phyloP scores from a whole-genome alignment of 108 stramenopile genomes.

The Cyclotella atomus region DNA sequence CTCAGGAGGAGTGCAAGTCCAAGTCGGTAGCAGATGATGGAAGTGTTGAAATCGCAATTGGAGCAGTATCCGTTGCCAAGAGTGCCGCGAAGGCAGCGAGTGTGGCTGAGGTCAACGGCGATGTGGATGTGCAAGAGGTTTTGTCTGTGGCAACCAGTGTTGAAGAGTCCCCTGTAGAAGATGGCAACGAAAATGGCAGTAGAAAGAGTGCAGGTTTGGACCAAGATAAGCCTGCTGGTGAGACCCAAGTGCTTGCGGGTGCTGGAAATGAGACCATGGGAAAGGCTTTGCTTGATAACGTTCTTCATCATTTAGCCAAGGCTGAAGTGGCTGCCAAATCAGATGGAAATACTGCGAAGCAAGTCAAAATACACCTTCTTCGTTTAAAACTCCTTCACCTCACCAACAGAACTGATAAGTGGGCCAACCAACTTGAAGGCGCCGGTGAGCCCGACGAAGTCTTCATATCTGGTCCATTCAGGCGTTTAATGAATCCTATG shows the following conservation, averaged over 20 bases:
- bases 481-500: background rate
- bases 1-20: no score
- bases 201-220: background rate
- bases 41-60: no score
- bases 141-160: no score
- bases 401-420: background rate
- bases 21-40: no score
- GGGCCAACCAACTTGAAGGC: background rate
- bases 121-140: no score
- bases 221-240: background rate
- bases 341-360: background rate
- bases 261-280: background rate
- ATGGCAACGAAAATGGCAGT: background rate
- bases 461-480: background rate
- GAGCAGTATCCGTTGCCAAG: no score
- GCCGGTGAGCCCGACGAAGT: background rate
- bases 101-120: no score
- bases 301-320: slow-evolving; percentile 3
- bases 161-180: no score
- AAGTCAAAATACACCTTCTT: slow-evolving; percentile 14
- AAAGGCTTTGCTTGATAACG: background rate
- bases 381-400: background rate
- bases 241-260: background rate
- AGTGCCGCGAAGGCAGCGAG: no score
- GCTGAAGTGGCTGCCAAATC: slow-evolving; percentile 12